Percentiles rank a stretch among this genome's conserved stretches.
Conservation (phyloP, 805 yeast species). For the Kockiozyma suomiensis region DNA sequence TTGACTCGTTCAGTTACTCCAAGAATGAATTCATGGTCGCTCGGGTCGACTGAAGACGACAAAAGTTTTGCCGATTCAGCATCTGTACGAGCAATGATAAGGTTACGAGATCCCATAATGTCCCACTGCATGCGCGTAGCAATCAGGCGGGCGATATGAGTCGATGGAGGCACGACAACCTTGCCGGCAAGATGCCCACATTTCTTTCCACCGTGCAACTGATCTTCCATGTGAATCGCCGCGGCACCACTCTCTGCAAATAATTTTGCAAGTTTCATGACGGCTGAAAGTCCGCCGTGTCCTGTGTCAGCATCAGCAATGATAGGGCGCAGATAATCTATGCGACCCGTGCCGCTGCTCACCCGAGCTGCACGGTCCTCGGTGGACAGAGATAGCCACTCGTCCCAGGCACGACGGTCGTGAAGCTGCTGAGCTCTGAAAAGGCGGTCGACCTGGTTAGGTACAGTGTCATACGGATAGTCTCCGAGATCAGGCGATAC, state of each 20-base stretch:
- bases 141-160: constrained; percentile 56
- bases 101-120: constrained; percentile 59
- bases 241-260: constrained; percentile 72
- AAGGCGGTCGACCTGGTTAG: constrained; percentile 63
- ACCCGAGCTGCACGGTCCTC: constrained; percentile 38
- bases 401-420: constrained; percentile 53
- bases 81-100: constrained; percentile 64
- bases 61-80: constrained; percentile 58
- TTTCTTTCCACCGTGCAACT: constrained; percentile 65
- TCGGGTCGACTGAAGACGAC: constrained; percentile 55
- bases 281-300: constrained; percentile 63
- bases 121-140: constrained; percentile 69
- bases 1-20: constrained; percentile 48
- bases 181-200: constrained; percentile 68
- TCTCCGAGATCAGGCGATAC: constrained; percentile 70
- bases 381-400: constrained; percentile 42
- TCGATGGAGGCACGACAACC: constrained; percentile 60
- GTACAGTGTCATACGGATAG: constrained; percentile 69
- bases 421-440: constrained; percentile 62
- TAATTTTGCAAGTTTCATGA: constrained; percentile 65
- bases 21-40: constrained; percentile 58
- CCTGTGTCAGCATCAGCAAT: constrained; percentile 72
- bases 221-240: constrained; percentile 67
- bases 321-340: constrained; percentile 62
- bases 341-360: constrained; percentile 37